Evolutionary conservation across 2,329 filamentous ascomycete species (phyloP).

Genomic region (Monosporascus sp.): DNA sequence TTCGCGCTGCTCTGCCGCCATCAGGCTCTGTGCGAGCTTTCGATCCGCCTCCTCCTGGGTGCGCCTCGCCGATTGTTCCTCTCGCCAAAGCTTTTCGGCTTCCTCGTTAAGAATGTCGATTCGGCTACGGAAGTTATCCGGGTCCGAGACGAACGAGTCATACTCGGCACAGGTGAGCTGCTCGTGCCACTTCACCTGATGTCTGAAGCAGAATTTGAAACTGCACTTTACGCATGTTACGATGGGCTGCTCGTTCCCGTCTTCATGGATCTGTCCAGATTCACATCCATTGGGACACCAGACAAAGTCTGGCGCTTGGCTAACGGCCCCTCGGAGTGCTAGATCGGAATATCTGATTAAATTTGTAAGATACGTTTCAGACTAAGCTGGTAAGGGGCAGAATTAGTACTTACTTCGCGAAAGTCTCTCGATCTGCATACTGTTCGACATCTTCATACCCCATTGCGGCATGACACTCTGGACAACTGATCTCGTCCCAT

Average conservation of each 20-base stretch:
- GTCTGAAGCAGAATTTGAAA: slow-evolving; percentile 21
- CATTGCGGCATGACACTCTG: slow-evolving; percentile 1
- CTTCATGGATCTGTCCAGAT: slow-evolving; percentile 37
- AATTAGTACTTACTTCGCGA: background rate
- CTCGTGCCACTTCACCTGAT: slow-evolving; percentile 19
- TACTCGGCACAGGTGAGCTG: slow-evolving; percentile 18
- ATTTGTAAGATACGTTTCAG: background rate
- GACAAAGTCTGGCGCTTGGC: slow-evolving; percentile 28
- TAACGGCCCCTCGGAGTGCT: slow-evolving; percentile 1
- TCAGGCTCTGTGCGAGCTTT: slow-evolving; percentile 1
- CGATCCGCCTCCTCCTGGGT: slow-evolving; percentile 35
- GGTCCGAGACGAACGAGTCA: slow-evolving; percentile 10
- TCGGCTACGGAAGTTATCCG: slow-evolving; percentile 7
- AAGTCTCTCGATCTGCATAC: slow-evolving; percentile 3
- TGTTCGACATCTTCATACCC: slow-evolving; percentile 1
- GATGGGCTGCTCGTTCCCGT: slow-evolving; percentile 21
- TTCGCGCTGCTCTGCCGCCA: slow-evolving; percentile 2
- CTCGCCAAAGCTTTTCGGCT: slow-evolving; percentile 27
- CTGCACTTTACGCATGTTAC: slow-evolving; percentile 21
- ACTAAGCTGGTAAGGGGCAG: background rate
- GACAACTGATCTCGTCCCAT: slow-evolving; percentile 3
- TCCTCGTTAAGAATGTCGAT: slow-evolving; percentile 28
- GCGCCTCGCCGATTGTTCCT: slow-evolving; percentile 26
- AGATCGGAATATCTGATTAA: slow-evolving; percentile 1
- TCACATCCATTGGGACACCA: slow-evolving; percentile 35